Conservation (phyloP, 2,329 filamentous ascomycete genomes). For the Scolecobasidium constrictum region DNA sequence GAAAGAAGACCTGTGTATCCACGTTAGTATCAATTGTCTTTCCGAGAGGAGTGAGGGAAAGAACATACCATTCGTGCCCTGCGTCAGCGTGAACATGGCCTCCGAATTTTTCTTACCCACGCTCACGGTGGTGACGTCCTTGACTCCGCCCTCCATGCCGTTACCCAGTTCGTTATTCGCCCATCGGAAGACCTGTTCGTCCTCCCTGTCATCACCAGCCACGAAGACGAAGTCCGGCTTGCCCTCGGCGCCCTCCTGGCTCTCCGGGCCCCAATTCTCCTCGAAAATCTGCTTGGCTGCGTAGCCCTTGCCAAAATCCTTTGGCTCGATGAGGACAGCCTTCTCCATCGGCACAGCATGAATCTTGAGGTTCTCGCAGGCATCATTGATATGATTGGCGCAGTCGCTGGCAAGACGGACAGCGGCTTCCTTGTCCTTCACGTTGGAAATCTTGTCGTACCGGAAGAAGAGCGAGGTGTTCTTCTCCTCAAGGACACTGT, state of each 20-base stretch:
- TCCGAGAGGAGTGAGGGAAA: not conserved
- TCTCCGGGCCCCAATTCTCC: not conserved
- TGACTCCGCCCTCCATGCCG: conserved; percentile 36
- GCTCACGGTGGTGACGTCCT: conserved; percentile 71
- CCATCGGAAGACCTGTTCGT: conserved; percentile 91
- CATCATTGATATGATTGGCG: conserved; percentile 90
- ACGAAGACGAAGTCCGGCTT: conserved; percentile 80
- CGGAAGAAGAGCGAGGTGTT: conserved; percentile 87
- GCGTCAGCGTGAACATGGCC: conserved; percentile 72
- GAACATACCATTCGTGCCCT: conserved; percentile 76
- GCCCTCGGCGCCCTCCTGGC: conserved; percentile 12
- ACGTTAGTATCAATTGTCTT: not conserved
- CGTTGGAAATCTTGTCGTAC: conserved; percentile 51
- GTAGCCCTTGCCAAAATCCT: conserved; percentile 78
- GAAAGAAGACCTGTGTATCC: conserved; percentile 36
- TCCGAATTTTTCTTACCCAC: conserved; percentile 81
- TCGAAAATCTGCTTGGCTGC: conserved; percentile 63
- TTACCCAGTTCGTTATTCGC: conserved; percentile 63
- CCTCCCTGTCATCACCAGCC: conserved; percentile 81
- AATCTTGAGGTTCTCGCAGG: conserved; percentile 71
- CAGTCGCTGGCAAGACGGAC: conserved; percentile 77
- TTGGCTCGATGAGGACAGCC: conserved; percentile 72
- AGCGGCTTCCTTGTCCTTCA: conserved; percentile 66
- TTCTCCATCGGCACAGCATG: conserved; percentile 74
- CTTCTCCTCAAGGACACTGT: conserved; percentile 80